Evolutionary conservation across 2,329 filamentous ascomycete genomes (phyloP), one percentile per base, ranked within the genome.

Genomic region (Emmonsiellopsis sp.): DNA sequence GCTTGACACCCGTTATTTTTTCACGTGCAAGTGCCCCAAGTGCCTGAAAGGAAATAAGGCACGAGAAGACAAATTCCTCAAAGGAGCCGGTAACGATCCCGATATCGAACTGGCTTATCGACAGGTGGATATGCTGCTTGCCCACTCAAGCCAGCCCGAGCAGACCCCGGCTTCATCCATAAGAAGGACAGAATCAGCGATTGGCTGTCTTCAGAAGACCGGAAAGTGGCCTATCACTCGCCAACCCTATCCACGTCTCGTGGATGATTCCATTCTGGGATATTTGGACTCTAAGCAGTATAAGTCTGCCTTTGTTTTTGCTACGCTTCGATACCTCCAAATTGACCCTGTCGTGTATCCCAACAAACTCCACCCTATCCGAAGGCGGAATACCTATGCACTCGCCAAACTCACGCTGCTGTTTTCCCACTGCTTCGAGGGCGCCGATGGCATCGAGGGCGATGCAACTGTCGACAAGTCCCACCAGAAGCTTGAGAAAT

Each of bases 1-100:
- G 59, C 72, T 85, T 1, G 66, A 67, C 46, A 66, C 72, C 26
- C 73, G 77, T 31, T 85, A 82, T 69, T 80, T 77, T 63, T 85
- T 85, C 65, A 68, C 66, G 11, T 85, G 82, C 66, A 62, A 62
- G 41, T 85, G 82, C 60, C 55, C 61, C 5, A 78, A 77, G 63
- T 84, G 81, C 59, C 54, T 63, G 1, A 50, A 56, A 16, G 63
- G 61, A 26, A 50, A 50, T 31, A 54, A 61, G 5, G 54, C 56
- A 4, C 51, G 53, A 0, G 59, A 65, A 53, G 58, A 62, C 38
- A 44, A 44, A 8, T 65, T 62, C 40, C 31, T 55, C 6, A 54
- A 31, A 26, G 20, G 20, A 26, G 5, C 20, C 20, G 20, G 5
- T 26, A 26, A 26, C 3, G 20, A 26, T 26, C 3, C 3, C 20